Evolutionary conservation across 148 eudicot species (phyloP), one percentile per base, ranked within the genome.

Genomic region (Vaccinium vitisidaea): DNA sequence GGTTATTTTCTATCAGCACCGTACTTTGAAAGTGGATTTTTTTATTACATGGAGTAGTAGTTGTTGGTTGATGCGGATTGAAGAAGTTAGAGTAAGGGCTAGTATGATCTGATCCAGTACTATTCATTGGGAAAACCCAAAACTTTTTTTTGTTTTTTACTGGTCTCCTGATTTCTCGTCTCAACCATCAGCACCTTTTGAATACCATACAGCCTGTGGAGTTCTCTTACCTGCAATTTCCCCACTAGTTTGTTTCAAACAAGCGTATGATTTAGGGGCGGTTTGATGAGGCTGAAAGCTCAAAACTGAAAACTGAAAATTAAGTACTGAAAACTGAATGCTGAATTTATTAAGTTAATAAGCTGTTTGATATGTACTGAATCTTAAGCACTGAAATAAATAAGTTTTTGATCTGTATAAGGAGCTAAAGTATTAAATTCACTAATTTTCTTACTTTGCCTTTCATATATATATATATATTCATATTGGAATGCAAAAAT

Each of bases 31-130:
- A 11, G n/a, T 63, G 67, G 67, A 21, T n/a, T 7, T n/a, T 63
- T 63, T 63, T 3, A 63, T 23, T 63, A 21, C 12, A 63, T 2
- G 69, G 27, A 12, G 16, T 2, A n/a, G 27, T 2, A 21, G 69
- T 63, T 7, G 69, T n/a, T 63, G 25, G 69, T n/a, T 63, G 69
- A 23, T 23, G 69, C 69, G 27, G 27, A 63, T 63, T 63, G 69
- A 63, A n/a, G 69, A 63, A 63, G 69, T n/a, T 19, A 63, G 69
- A n/a, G 69, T 63, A n/a, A 63, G n/a, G n/a, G 69, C 69, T 63
- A n/a, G 69, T 63, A 63, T 63, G 69, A 63, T n/a, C 69, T 63
- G 27, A n/a, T n/a, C 69, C 69, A 21, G 69, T n/a, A 16, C 21
- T 18, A 9, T 27, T n/a, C 30, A 21, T 63, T 8, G 69, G 30